A percentile compares a stretch with the other conserved stretches of the same genome.
Evolutionary conservation across 1,284 basidiomycete species (phyloP).

Genomic region (Blastosporella zonata): DNA sequence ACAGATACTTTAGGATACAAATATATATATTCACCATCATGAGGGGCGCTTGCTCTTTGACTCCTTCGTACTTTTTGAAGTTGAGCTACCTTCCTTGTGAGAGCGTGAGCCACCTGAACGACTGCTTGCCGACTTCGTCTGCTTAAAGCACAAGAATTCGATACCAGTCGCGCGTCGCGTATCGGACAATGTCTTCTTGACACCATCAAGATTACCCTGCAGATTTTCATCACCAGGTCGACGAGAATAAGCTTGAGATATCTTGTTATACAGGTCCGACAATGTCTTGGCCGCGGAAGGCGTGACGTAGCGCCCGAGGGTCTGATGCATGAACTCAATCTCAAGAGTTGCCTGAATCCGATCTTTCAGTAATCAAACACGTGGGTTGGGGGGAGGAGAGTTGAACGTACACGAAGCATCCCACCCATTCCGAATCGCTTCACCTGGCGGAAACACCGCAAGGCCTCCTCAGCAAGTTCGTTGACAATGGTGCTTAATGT

Average conservation of each 20-base stretch:
- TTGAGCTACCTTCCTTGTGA: slow-evolving; percentile 18
- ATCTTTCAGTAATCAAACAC: slow-evolving; percentile 1
- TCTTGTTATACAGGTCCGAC: slow-evolving; percentile 90
- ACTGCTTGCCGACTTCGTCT: slow-evolving; percentile 43
- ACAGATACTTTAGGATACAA: neutral
- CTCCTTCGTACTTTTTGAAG: slow-evolving; percentile 16
- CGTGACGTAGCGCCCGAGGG: slow-evolving; percentile 85
- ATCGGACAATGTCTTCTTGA: slow-evolving; percentile 87
- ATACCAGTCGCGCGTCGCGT: slow-evolving; percentile 89
- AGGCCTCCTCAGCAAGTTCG: slow-evolving; percentile 77
- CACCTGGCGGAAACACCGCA: slow-evolving; percentile 84
- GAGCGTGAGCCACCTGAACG: slow-evolving; percentile 15
- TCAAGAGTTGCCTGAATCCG: slow-evolving; percentile 85
- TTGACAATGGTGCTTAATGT: slow-evolving; percentile 84
- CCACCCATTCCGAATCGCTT: slow-evolving; percentile 95
- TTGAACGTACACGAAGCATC: slow-evolving; percentile 82
- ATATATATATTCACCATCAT: neutral
- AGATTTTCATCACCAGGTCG: slow-evolving; percentile 78
- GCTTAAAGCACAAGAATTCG: slow-evolving; percentile 90
- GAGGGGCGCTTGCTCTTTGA: slow-evolving; percentile 6
- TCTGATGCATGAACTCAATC: slow-evolving; percentile 99
- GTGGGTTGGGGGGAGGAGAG: neutral
- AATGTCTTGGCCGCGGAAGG: slow-evolving; percentile 77
- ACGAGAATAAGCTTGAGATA: slow-evolving; percentile 87
- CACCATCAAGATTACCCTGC: slow-evolving; percentile 84